These are phyloP conservation scores for Candida nemodendra DNA, from an alignment of 805 yeast genomes.

Conservation along the genomic window DNA sequence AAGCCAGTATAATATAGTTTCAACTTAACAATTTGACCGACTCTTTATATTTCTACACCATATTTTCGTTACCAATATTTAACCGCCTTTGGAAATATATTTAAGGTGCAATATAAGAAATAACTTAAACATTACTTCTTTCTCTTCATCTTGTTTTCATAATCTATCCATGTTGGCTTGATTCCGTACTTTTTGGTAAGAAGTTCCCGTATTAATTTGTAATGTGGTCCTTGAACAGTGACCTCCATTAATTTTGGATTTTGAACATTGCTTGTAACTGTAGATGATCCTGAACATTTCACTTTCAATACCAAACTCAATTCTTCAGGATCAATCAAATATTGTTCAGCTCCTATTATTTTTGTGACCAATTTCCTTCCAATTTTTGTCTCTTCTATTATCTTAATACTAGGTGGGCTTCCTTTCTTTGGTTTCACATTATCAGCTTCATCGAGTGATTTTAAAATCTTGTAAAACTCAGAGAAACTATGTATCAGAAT, in stretches of 20 bases:
- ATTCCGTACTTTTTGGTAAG: conserved; percentile 60
- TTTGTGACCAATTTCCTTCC: conserved; percentile 82
- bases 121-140: conserved; percentile 42
- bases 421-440: conserved; percentile 55
- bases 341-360: conserved; percentile 66
- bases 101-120: too few relatives aligned
- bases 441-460: conserved; percentile 35
- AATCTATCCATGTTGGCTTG: conserved; percentile 61
- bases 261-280: conserved; percentile 59
- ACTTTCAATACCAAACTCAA: conserved; percentile 69
- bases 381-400: conserved; percentile 71
- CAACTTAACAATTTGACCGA: too few relatives aligned
- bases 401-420: conserved; percentile 58
- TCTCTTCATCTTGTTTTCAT: conserved; percentile 58
- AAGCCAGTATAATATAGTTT: conserved; percentile 1
- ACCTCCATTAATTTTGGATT: conserved; percentile 64
- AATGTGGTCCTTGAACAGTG: conserved; percentile 90
- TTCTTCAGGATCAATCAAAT: conserved; percentile 58
- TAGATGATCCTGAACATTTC: conserved; percentile 86
- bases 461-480: conserved; percentile 48
- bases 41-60: too few relatives aligned
- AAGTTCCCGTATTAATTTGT: conserved; percentile 55
- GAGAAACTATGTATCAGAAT: conserved; percentile 43
- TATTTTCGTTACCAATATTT: too few relatives aligned
- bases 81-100: too few relatives aligned